Conservation (phyloP, 1,284 basidiomycete genomes). For the Hypsizygus ulmarius region DNA sequence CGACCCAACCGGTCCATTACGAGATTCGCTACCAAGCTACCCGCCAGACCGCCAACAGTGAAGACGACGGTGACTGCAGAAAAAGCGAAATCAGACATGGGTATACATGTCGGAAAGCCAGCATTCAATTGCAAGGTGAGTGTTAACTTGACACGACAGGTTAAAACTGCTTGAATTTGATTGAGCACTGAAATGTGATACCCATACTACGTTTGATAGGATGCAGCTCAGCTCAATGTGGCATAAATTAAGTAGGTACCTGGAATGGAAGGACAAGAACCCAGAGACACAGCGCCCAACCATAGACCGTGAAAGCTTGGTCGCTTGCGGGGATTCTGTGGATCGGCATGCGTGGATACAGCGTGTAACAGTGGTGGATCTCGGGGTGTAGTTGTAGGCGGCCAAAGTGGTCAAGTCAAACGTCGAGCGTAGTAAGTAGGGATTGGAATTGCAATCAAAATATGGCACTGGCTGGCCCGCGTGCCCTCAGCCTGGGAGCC, state of each 20-base stretch:
- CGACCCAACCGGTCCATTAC: constrained; percentile 71
- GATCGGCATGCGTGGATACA: constrained; percentile 7
- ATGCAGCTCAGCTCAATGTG: constrained; percentile 2
- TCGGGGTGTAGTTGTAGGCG: no score
- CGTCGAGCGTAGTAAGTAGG: no score
- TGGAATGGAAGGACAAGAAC: constrained; percentile 64
- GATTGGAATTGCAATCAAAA: no score
- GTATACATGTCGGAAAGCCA: constrained; percentile 66
- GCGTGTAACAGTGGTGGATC: not conserved
- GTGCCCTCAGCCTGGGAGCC: no score
- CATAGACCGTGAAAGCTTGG: constrained; percentile 52
- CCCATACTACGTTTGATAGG: constrained; percentile 51
- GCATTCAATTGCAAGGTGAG: constrained; percentile 25
- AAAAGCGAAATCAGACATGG: constrained; percentile 75
- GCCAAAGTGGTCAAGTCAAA: no score
- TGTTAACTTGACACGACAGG: constrained; percentile 47
- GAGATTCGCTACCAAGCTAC: constrained; percentile 69
- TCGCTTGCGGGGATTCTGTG: constrained; percentile 8
- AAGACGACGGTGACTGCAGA: constrained; percentile 82
- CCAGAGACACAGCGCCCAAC: constrained; percentile 64
- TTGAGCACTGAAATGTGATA: constrained; percentile 88
- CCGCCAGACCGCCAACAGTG: constrained; percentile 84
- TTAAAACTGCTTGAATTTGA: constrained; percentile 78
- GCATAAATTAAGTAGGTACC: constrained; percentile 30
- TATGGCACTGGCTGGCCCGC: no score